Evolutionary conservation across 331 rosid genomes (phyloP).

Genomic region (Pyracantha coccinea): DNA sequence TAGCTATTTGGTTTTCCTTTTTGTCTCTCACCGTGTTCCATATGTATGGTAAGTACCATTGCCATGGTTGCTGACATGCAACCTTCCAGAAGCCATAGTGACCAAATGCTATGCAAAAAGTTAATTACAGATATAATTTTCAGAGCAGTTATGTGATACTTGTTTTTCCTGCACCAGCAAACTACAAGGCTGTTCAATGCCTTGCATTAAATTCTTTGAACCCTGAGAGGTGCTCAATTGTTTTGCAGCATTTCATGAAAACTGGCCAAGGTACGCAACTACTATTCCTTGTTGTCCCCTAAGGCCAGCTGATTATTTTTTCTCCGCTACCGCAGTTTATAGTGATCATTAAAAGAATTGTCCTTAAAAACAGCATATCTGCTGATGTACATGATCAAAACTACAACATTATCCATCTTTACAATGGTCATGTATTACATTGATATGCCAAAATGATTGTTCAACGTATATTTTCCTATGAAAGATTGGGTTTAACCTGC

Average conservation of each 20-base stretch:
- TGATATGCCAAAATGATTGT: background rate
- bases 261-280: slow-evolving; percentile 55
- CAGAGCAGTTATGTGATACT: background rate
- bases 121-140: background rate
- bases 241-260: slow-evolving; percentile 58
- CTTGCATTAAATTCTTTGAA: slow-evolving; percentile 74
- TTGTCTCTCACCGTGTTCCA: slow-evolving; percentile 80
- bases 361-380: background rate
- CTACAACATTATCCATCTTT: background rate
- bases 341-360: background rate
- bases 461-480: background rate
- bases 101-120: background rate
- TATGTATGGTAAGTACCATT: slow-evolving; percentile 57
- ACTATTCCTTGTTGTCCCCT: background rate
- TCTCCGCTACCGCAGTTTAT: background rate
- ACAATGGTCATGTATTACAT: background rate
- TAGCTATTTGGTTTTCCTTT: slow-evolving; percentile 77
- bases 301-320: background rate
- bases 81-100: background rate
- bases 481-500: background rate
- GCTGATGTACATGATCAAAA: background rate
- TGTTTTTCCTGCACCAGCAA: slow-evolving; percentile 50
- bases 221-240: slow-evolving; percentile 73
- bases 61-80: background rate
- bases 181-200: slow-evolving; percentile 85